These are phyloP conservation scores for Epichloe gansuensis DNA, from an alignment of 2,329 filamentous ascomycete genomes.

Conservation along the genomic window DNA sequence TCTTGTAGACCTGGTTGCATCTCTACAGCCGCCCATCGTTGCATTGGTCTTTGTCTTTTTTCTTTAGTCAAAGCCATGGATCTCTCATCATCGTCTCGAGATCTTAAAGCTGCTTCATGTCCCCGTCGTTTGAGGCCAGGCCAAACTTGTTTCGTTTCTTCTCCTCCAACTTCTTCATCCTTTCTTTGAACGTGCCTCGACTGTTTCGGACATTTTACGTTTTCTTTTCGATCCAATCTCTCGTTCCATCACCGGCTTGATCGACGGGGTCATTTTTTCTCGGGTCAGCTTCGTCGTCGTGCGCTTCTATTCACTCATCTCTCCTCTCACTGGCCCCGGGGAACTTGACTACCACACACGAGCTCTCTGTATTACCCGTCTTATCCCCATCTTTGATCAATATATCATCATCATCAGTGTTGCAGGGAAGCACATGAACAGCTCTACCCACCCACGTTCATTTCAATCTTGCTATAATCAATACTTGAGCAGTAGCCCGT, in stretches of 20 bases:
- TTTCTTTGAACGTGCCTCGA: neutral
- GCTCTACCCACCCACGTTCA: conserved; percentile 7
- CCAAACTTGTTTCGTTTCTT: conserved; percentile 8
- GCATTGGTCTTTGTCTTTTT: conserved; percentile 2
- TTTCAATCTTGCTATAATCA: conserved; percentile 14
- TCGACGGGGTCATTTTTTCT: neutral
- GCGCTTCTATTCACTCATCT: neutral
- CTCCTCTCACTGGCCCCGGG: neutral
- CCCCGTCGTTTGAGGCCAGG: conserved; percentile 13
- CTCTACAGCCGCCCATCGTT: conserved; percentile 4
- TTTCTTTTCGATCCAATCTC: neutral
- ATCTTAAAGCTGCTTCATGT: conserved; percentile 11
- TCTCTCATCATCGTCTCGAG: neutral
- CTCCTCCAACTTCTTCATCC: neutral
- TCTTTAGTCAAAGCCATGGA: neutral
- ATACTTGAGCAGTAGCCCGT: conserved; percentile 6
- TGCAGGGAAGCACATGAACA: conserved; percentile 1
- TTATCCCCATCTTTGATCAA: conserved; percentile 12
- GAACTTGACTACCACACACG: conserved; percentile 9
- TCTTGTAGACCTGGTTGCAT: conserved; percentile 8
- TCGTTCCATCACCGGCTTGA: neutral
- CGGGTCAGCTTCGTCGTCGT: neutral
- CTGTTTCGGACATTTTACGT: neutral
- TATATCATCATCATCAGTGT: conserved; percentile 6
- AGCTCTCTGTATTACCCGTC: conserved; percentile 8